phyloP scores from a whole-genome alignment of 2,329 filamentous ascomycete species.

The Fonsecaea monophora region DNA sequence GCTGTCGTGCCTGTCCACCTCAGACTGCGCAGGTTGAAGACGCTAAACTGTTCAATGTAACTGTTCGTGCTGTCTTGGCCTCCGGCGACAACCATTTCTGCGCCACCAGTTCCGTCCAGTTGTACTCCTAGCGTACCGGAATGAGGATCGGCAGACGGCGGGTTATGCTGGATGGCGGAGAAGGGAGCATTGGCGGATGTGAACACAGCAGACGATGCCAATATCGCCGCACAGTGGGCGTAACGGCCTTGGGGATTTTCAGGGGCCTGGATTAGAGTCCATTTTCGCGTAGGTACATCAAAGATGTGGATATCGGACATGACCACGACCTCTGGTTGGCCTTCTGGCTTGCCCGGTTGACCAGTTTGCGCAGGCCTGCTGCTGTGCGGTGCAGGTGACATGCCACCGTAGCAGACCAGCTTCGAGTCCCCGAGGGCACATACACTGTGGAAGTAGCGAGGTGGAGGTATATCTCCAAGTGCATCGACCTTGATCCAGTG shows the following conservation, averaged over 20 bases:
- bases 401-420: constrained; percentile 96
- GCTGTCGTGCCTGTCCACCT: constrained; percentile 93
- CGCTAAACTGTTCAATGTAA: constrained; percentile 98
- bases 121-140: constrained; percentile 86
- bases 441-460: constrained; percentile 96
- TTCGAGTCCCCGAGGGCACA: constrained; percentile 94
- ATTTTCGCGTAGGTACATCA: constrained; percentile 79
- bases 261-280: constrained; percentile 78
- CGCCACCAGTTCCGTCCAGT: constrained; percentile 87
- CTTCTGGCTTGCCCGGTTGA: constrained; percentile 61
- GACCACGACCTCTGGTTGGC: constrained; percentile 85
- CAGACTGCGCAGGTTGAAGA: constrained; percentile 93
- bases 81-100: constrained; percentile 96
- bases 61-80: constrained; percentile 97
- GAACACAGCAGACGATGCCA: constrained; percentile 87
- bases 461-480: constrained; percentile 82
- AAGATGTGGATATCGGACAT: constrained; percentile 99
- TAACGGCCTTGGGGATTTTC: constrained; percentile 93
- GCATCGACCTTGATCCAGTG: constrained; percentile 94
- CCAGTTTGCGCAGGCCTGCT: constrained; percentile 45
- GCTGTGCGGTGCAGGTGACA: constrained; percentile 72
- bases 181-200: constrained; percentile 82
- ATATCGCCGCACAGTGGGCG: constrained; percentile 91
- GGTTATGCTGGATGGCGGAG: constrained; percentile 89
- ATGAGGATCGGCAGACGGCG: constrained; percentile 79